Evolutionary conservation across 306 rosid genomes (phyloP), one percentile per base, ranked within the genome.

Genomic region (Urtica urens): DNA sequence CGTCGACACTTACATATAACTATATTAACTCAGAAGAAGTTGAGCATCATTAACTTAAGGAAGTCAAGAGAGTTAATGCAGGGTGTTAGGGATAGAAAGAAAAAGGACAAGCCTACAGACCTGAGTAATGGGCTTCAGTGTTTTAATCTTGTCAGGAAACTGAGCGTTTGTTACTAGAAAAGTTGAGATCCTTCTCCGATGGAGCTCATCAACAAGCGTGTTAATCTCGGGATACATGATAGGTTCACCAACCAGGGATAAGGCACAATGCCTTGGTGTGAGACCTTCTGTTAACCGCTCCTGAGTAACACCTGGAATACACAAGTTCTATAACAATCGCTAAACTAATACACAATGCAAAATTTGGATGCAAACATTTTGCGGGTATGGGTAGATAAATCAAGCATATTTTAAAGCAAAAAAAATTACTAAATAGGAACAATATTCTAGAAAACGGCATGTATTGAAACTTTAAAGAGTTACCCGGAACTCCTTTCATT

Each of bases 401-500:
- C n/a, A n/a, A n/a, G n/a, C n/a, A n/a, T n/a, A n/a, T n/a, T n/a
- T n/a, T n/a, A n/a, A n/a, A n/a, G n/a, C n/a, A n/a, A n/a, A n/a
- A n/a, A n/a, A n/a, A n/a, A n/a, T n/a, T n/a, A n/a, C n/a, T n/a
- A n/a, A n/a, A n/a, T n/a, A n/a, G n/a, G n/a, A n/a, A n/a, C n/a
- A n/a, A n/a, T n/a, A n/a, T n/a, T n/a, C n/a, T n/a, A n/a, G n/a
- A n/a, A n/a, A n/a, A n/a, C n/a, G n/a, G n/a, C n/a, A n/a, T 5
- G 1, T 29, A 9, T 3, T 19, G 7, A 46, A 39, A 30, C 3
- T 28, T 50, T 6, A 27, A 49, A 63, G 9, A n/a, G n/a, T n/a
- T 78, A 88, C 97, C 99, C 22, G 99, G 99, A 66, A 90, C 99
- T 73, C 99, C 99, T 77, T 85, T 90, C 99, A 90, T 85, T 67